Base-by-base conservation (phyloP, 202 grass and related monocot species). In the Eragrostis tef region DNA sequence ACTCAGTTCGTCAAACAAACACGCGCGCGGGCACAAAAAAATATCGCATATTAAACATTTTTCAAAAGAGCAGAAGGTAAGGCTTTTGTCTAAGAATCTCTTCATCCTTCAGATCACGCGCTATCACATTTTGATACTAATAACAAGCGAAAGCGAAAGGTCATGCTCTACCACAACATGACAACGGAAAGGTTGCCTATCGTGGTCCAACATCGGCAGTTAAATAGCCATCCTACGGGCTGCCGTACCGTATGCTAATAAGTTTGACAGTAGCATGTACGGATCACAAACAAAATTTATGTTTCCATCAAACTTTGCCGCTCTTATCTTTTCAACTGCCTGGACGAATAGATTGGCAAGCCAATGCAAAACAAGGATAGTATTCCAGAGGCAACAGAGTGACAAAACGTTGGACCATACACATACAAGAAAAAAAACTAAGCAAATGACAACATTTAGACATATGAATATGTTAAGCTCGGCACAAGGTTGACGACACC, bases 261-360 rank as follows among this genome's bases (percentile, higher is more conserved):
- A 24, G 63, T 71, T 70, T 84, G 73, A 21, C 13, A 50, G 44
- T 42, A 50, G 43, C n/a, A 61, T 62, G 52, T 60, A 70, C 42
- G 42, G 19, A 17, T 29, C 34, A 36, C 14, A 7, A 14, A 69
- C 15, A 4, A 53, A 64, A 71, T 87, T 71, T 72, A 87, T 56
- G 85, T 34, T 22, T 44, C 19, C 25, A 57, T 82, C 73, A 7
- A 86, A 80, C 77, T 86, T 80, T 46, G 79, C 79, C 34, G 66
- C 73, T 48, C 50, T 41, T 65, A 36, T 41, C 46, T 47, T 70
- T 71, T 36, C 79, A 72, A 77, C 10, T 66, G 48, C 25, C 71
- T 67, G 14, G 19, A 67, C 27, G 44, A 29, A 62, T 78, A 24
- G 12, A 62, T 80, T 62, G 41, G 27, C 26, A 34, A 50, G 20